Percentiles rank a stretch among this genome's conserved stretches.
These are phyloP conservation scores for Sphagnum contortum DNA, from an alignment of 225 moss, liverwort and hornwort genomes.

Conservation along the genomic window DNA sequence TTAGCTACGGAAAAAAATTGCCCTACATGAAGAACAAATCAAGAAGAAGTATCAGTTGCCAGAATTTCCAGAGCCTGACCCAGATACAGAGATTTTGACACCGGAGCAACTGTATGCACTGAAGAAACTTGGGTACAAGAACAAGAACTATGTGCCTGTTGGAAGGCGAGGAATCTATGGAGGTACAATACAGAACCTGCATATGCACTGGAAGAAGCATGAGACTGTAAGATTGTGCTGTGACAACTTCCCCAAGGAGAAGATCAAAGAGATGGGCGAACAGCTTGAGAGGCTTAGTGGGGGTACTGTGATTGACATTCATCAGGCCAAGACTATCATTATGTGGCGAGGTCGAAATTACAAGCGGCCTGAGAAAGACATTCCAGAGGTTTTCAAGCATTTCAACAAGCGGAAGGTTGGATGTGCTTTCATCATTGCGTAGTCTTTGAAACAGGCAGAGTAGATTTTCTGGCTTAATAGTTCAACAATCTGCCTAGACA, in stretches of 20 bases:
- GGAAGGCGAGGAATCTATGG: constrained; percentile 95
- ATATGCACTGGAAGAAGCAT: constrained; percentile 99
- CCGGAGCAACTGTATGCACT: constrained; percentile 75
- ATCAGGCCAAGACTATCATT: constrained; percentile 79
- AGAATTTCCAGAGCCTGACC: constrained; percentile 73
- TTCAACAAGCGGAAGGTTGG: constrained; percentile 92
- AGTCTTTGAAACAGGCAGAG: too few relatives aligned
- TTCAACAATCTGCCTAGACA: too few relatives aligned
- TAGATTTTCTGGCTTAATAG: background rate
- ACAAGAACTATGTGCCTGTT: constrained; percentile 92
- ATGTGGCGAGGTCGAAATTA: constrained; percentile 96
- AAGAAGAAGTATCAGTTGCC: constrained; percentile 69
- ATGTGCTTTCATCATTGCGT: background rate
- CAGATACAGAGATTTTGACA: constrained; percentile 80
- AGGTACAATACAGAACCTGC: constrained; percentile 94
- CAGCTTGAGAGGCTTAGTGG: constrained; percentile 83
- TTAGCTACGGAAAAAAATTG: constrained; percentile 78
- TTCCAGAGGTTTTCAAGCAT: constrained; percentile 72
- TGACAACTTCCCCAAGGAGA: constrained; percentile 68
- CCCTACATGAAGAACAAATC: constrained; percentile 54
- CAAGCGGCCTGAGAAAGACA: constrained; percentile 75
- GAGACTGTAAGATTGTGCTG: constrained; percentile 94
- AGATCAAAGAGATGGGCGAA: constrained; percentile 76
- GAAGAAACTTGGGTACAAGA: constrained; percentile 93
- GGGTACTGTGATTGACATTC: constrained; percentile 82